A percentile compares a stretch with the other conserved stretches of the same genome.
These are phyloP conservation scores for Fusarium verticillioides DNA, from an alignment of 2,329 filamentous ascomycete genomes.

Conservation along the genomic window DNA sequence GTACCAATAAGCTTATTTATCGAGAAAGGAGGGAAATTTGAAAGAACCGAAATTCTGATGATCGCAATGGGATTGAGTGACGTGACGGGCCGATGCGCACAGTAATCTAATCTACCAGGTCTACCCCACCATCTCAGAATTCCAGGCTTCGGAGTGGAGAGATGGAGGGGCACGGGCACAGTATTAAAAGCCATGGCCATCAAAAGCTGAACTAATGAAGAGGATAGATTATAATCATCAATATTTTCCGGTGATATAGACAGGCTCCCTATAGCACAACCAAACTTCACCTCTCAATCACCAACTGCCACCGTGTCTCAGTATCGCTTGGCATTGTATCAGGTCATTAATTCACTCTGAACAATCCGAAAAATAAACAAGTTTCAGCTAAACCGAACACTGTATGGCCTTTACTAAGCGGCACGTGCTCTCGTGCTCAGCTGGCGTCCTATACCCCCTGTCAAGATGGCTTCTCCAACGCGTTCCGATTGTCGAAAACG, in stretches of 20 bases:
- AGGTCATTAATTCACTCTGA: background rate
- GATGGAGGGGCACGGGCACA: slow-evolving; percentile 38
- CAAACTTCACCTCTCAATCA: background rate
- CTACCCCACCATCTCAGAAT: slow-evolving; percentile 40
- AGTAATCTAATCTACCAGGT: slow-evolving; percentile 26
- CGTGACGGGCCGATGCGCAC: slow-evolving; percentile 42
- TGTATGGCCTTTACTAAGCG: background rate
- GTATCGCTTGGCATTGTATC: background rate
- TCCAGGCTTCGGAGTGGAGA: slow-evolving; percentile 33
- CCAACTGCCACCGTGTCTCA: background rate
- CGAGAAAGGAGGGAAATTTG: slow-evolving; percentile 12
- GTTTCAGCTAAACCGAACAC: slow-evolving; percentile 1
- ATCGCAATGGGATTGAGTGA: slow-evolving; percentile 37
- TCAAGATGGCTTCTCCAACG: slow-evolving; percentile 25
- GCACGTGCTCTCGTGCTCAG: slow-evolving; percentile 39
- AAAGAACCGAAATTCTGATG: slow-evolving; percentile 35
- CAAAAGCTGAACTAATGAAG: background rate
- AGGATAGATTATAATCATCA: background rate
- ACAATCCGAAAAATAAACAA: background rate
- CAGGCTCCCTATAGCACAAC: slow-evolving; percentile 15
- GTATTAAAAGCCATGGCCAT: slow-evolving; percentile 4
- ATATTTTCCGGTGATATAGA: slow-evolving; percentile 22
- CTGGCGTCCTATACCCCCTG: slow-evolving; percentile 20
- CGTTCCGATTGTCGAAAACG: slow-evolving; percentile 34
- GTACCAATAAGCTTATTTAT: background rate